Base-by-base conservation (phyloP, 208 protist genomes). In the Naegleria lovaniensis region DNA sequence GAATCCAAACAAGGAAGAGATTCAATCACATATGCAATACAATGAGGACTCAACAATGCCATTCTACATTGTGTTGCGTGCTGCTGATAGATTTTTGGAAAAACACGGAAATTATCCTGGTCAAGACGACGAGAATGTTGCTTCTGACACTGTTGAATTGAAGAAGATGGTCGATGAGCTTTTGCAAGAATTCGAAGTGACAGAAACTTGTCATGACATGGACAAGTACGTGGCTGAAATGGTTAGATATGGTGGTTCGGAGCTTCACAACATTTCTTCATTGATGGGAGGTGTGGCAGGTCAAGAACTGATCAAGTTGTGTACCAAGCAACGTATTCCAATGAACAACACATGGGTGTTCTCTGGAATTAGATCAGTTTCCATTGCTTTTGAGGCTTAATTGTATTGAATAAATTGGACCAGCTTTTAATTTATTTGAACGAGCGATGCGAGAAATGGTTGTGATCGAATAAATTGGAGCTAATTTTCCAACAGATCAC, bases 221-320 rank as follows among this genome's bases (percentile, higher is more conserved):
- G 93, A 96, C 39, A 91, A 95, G 13, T 91, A 93, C 67, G 33
- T 94, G 22, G 40, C 92, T 19, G 97, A 98, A 93, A 91, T 96
- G 40, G 94, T 94, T 75, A 95, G 97, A 38, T 95, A 91, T 87
- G 96, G 95, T 16, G 92, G 39, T 0, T 93, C 88, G 36, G 97
- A 99, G 91, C 90, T 99, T 16, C 96, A 98, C 85, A 95, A 93
- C 13, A 94, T 98, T 15, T 94, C 97, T 1, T 95, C 97, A 13
- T 93, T 98, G 11, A 92, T 99, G 22, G 98, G 98, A 29, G 97
- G 98, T 40, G 89, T 99, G 9, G 96, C 95, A 0, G 95, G 97
- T 36, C 98, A 99, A 93, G 98, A 99, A 93, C 91, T 95, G 29
- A 96, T 99, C 91, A 99, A 99, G 94, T 88, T 99, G 5, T 76